Conservation (phyloP, 1,284 basidiomycete genomes). For the Ustilago xerochloae region DNA sequence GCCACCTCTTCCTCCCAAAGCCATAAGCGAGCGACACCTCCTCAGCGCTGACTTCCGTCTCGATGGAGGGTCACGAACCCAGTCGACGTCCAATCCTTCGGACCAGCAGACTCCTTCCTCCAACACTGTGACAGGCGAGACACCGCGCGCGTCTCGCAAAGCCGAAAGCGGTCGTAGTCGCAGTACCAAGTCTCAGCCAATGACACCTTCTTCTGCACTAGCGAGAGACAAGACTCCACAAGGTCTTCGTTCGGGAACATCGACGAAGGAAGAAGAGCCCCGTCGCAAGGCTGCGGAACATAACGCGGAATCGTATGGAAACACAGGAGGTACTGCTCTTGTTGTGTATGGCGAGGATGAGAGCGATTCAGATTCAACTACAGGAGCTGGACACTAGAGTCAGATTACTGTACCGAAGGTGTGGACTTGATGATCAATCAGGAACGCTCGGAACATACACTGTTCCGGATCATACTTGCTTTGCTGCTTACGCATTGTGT, state of each 20-base stretch:
- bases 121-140: too few species aligned
- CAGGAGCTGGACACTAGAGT: slow-evolving; percentile 31
- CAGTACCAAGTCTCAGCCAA: slow-evolving; percentile 22
- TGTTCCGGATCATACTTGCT: neutral
- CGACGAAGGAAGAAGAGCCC: slow-evolving; percentile 4
- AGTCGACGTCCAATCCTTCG: neutral
- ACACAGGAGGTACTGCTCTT: slow-evolving; percentile 50
- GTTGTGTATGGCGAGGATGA: slow-evolving; percentile 65
- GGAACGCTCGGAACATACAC: neutral
- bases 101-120: neutral
- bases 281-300: neutral
- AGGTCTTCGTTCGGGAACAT: slow-evolving; percentile 12
- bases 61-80: slow-evolving; percentile 28
- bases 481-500: neutral
- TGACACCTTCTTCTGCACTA: slow-evolving; percentile 42
- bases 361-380: slow-evolving; percentile 51
- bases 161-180: slow-evolving; percentile 19
- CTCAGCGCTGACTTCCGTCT: slow-evolving; percentile 62
- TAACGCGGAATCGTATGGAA: slow-evolving; percentile 2
- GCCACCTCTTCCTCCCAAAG: slow-evolving; percentile 58
- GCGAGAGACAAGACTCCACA: slow-evolving; percentile 34
- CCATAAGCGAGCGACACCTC: slow-evolving; percentile 61
- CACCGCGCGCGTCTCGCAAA: slow-evolving; percentile 5
- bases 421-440: slow-evolving; percentile 1
- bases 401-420: neutral